Conservation (phyloP, 2,329 filamentous ascomycete genomes). For the Rugonectria rugulosa region DNA sequence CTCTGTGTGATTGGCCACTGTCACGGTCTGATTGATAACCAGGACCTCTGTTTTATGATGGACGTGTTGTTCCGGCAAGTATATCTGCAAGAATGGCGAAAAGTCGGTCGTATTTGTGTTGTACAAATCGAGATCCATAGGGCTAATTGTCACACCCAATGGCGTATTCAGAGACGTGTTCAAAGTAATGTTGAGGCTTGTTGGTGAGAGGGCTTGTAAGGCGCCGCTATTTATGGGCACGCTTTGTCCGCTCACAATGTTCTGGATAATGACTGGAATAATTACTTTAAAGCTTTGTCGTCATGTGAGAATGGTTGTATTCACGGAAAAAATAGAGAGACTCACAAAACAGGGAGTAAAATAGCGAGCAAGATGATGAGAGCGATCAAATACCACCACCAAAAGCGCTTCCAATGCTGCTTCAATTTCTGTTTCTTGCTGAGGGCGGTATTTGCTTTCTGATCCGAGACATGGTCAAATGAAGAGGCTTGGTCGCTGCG, state of each 20-base stretch:
- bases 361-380: constrained; percentile 52
- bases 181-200: constrained; percentile 45
- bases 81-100: constrained; percentile 33
- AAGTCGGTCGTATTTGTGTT: constrained; percentile 43
- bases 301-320: too few relatives aligned
- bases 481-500: constrained; percentile 23
- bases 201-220: constrained; percentile 44
- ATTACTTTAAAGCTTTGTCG: constrained; percentile 57
- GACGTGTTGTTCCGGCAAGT: constrained; percentile 43
- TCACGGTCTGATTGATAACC: constrained; percentile 45
- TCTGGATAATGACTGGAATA: constrained; percentile 55
- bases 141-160: constrained; percentile 46
- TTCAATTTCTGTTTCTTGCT: constrained; percentile 48
- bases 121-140: constrained; percentile 50
- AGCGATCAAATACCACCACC: constrained; percentile 53
- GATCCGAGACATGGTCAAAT: constrained; percentile 25
- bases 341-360: constrained; percentile 55
- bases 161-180: constrained; percentile 49
- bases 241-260: constrained; percentile 51
- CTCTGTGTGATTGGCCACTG: constrained; percentile 48
- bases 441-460: constrained; percentile 4
- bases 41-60: constrained; percentile 47
- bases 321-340: not conserved
- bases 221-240: constrained; percentile 49
- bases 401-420: constrained; percentile 51